These are phyloP conservation scores for Annona squamosa DNA, from an alignment of 164 flowering plant genomes.

Conservation along the genomic window DNA sequence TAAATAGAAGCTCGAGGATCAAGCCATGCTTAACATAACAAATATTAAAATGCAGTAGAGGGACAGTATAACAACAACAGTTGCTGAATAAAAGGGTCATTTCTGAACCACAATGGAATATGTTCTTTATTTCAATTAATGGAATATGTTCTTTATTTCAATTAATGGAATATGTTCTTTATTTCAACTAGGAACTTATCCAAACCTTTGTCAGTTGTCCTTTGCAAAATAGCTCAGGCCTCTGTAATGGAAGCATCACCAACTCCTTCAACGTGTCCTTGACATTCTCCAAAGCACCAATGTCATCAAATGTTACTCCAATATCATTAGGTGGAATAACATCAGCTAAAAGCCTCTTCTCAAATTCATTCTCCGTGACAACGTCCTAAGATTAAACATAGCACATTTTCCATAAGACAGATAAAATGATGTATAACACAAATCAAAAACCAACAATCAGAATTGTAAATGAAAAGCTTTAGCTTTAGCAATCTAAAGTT, in stretches of 20 bases:
- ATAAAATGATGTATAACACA: background rate
- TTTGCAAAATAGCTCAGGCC: conserved; percentile 87
- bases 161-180: background rate
- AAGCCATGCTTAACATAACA: background rate
- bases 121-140: too few relatives aligned
- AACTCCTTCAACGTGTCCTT: conserved; percentile 93
- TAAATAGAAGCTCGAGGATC: background rate
- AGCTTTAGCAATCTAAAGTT: background rate
- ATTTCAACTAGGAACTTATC: background rate
- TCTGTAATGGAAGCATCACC: conserved; percentile 96
- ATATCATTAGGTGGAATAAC: conserved; percentile 93
- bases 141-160: background rate
- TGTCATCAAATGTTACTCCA: conserved; percentile 91
- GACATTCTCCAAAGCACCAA: conserved; percentile 92
- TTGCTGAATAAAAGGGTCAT: too few relatives aligned
- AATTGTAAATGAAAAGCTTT: background rate
- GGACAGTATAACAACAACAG: too few relatives aligned
- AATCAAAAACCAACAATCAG: background rate
- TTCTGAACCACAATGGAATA: background rate
- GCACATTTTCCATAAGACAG: conserved; percentile 2
- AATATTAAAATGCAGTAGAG: too few relatives aligned
- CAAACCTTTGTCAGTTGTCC: conserved; percentile 89
- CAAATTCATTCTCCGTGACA: conserved; percentile 92
- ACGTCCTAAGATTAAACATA: conserved; percentile 55
- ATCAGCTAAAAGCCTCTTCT: conserved; percentile 83